Evolutionary conservation across 768 basidiomycete species (phyloP).

Genomic region (Suillus spraguei): DNA sequence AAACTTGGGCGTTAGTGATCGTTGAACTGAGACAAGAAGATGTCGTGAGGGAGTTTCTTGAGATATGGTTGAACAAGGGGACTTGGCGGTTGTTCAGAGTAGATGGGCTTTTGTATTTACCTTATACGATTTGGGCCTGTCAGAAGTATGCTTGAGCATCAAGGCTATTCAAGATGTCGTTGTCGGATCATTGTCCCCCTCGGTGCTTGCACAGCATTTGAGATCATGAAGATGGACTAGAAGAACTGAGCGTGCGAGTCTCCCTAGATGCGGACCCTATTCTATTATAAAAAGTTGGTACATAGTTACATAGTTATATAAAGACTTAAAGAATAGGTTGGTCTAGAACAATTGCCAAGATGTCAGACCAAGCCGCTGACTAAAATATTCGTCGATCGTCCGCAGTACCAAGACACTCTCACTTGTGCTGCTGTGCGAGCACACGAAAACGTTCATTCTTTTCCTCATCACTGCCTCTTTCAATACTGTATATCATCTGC

Average conservation of each 20-base stretch:
- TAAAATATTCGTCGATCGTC: neutral
- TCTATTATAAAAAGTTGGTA: no score
- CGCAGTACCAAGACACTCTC: conserved; percentile 10
- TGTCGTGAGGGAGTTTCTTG: conserved; percentile 71
- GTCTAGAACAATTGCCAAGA: neutral
- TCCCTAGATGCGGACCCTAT: no score
- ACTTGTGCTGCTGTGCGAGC: conserved; percentile 14
- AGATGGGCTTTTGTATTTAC: conserved; percentile 43
- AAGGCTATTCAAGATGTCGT: no score
- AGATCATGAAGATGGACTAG: no score
- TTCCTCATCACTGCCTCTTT: conserved; percentile 5
- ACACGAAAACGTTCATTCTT: neutral
- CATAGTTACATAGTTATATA: no score
- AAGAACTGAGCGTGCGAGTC: no score
- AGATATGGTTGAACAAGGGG: conserved; percentile 63
- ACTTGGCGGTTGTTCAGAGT: conserved; percentile 50
- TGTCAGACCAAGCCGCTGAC: neutral
- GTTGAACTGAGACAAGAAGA: conserved; percentile 78
- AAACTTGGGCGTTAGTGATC: conserved; percentile 63
- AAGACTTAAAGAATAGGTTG: no score
- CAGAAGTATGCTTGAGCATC: conserved; percentile 31
- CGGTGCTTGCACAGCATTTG: no score
- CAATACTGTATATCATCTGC: neutral
- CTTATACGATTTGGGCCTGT: conserved; percentile 69
- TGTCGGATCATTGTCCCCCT: neutral